These are phyloP conservation scores for Hypholoma sublateritium DNA, from an alignment of 768 basidiomycete species.

Conservation along the genomic window DNA sequence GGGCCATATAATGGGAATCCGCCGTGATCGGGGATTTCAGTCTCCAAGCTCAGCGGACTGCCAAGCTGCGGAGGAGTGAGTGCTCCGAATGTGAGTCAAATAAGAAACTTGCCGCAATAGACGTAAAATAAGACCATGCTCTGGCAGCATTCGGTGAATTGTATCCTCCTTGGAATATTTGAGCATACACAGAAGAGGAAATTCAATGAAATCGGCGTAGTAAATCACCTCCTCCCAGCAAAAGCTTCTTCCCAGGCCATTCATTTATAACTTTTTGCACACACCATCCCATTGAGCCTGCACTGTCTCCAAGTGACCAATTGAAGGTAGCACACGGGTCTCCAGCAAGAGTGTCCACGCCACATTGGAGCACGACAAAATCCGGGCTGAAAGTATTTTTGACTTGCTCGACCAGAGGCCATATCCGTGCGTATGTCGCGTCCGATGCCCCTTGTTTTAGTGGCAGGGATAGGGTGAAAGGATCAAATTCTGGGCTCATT, in stretches of 20 bases:
- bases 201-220: neutral
- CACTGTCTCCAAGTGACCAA: slow-evolving; percentile 55
- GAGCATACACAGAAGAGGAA: slow-evolving; percentile 3
- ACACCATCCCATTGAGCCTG: slow-evolving; percentile 74
- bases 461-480: slow-evolving; percentile 80
- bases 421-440: slow-evolving; percentile 61
- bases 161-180: slow-evolving; percentile 68
- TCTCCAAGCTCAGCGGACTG: slow-evolving; percentile 53
- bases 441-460: slow-evolving; percentile 70
- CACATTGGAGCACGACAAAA: slow-evolving; percentile 82
- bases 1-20: slow-evolving; percentile 76
- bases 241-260: slow-evolving; percentile 62
- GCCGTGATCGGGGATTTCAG: slow-evolving; percentile 73
- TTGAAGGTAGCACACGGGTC: slow-evolving; percentile 80
- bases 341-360: slow-evolving; percentile 82
- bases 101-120: slow-evolving; percentile 56
- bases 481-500: slow-evolving; percentile 40
- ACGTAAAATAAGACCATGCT: slow-evolving; percentile 84
- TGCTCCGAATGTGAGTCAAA: too few relatives aligned
- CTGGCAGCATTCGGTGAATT: slow-evolving; percentile 80
- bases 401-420: slow-evolving; percentile 62
- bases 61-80: slow-evolving; percentile 42
- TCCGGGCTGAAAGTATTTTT: slow-evolving; percentile 68
- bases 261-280: slow-evolving; percentile 46
- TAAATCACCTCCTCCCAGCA: slow-evolving; percentile 73